Percentiles rank a stretch among this genome's conserved stretches.
phyloP scores from a whole-genome alignment of 1,139 yeast genomes.

The Protomyces lactucae-debilis region DNA sequence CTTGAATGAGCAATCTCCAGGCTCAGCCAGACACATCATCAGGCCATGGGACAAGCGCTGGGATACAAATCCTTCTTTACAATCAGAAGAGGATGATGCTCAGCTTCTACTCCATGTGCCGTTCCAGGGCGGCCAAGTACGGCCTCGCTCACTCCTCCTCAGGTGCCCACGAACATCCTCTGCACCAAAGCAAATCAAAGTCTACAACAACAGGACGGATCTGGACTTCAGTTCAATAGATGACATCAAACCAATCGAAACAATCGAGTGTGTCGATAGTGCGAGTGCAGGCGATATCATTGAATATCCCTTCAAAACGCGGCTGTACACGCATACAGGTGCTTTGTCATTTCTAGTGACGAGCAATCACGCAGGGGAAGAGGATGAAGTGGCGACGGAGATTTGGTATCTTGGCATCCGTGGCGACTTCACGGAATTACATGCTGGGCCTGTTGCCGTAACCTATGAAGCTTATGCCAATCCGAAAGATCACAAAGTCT shows the following conservation, averaged over 20 bases:
- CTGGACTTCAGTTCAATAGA: conserved; percentile 66
- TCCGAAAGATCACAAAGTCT: conserved; percentile 71
- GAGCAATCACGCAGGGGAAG: conserved; percentile 49
- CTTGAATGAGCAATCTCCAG: conserved; percentile 56
- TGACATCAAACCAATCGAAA: conserved; percentile 50
- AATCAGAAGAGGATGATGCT: conserved; percentile 80
- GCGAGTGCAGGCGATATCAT: conserved; percentile 47
- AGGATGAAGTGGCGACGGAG: conserved; percentile 47
- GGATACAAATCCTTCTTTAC: conserved; percentile 44
- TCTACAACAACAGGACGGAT: conserved; percentile 65
- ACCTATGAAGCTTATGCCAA: conserved; percentile 88
- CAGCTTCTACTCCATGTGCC: conserved; percentile 59
- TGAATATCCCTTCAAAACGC: conserved; percentile 77
- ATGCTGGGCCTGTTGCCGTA: conserved; percentile 65
- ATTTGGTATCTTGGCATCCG: conserved; percentile 72
- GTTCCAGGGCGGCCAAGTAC: conserved; percentile 63
- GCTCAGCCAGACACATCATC: conserved; percentile 46
- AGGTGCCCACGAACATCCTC: conserved; percentile 57
- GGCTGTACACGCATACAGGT: conserved; percentile 64
- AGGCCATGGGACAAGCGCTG: conserved; percentile 52
- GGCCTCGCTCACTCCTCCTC: conserved; percentile 65
- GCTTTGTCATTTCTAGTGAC: conserved; percentile 64
- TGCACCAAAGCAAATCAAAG: conserved; percentile 64
- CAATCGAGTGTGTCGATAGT: conserved; percentile 59
- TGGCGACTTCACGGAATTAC: conserved; percentile 59